Evolutionary conservation across 2,329 filamentous ascomycete species (phyloP), one percentile per base, ranked within the genome.

Genomic region (Diaporthe nobilis): DNA sequence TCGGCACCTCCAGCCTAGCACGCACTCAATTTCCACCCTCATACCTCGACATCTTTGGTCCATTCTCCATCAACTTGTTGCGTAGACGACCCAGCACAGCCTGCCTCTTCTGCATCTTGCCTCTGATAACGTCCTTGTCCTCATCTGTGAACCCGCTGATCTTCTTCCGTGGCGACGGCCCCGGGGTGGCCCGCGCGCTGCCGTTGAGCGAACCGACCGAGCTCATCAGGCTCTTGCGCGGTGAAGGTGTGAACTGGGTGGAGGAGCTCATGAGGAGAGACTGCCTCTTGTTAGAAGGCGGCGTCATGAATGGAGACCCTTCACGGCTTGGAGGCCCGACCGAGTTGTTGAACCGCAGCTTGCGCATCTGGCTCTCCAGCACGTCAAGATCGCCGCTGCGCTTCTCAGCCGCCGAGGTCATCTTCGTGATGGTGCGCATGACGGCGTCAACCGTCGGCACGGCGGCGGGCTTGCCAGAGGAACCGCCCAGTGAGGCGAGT

Each of bases 341-440:
- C 3, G 78, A 79, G 4, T 79, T 79, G 12, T 79, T 75, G 22
- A 82, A 53, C 3, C 81, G 78, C 25, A 82, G 77, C 25, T 79
- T 94, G 76, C 94, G 92, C 86, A 99, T 91, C 82, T 98, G 94
- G 65, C 92, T 91, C 85, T 98, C 97, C 44, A 98, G 89, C 9
- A 98, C 91, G 82, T 98, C 95, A 71, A 99, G 92, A 80, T 98
- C 96, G 75, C 93, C 94, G 81, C 94, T 97, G 82, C 95, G 94
- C 85, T 95, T 95, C 87, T 98, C 95, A 0, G 94, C 94, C 93
- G 98, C 96, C 76, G 88, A 90, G 47, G 96, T 98, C 94, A 99
- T 96, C 82, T 97, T 98, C 75, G 89, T 88, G 78, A 99, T 98
- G 1, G 97, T 99, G 76, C 94, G 94, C 79, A 96, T 93, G 28